Evolutionary conservation across 768 basidiomycete genomes (phyloP).

Genomic region (Russula sp.): DNA sequence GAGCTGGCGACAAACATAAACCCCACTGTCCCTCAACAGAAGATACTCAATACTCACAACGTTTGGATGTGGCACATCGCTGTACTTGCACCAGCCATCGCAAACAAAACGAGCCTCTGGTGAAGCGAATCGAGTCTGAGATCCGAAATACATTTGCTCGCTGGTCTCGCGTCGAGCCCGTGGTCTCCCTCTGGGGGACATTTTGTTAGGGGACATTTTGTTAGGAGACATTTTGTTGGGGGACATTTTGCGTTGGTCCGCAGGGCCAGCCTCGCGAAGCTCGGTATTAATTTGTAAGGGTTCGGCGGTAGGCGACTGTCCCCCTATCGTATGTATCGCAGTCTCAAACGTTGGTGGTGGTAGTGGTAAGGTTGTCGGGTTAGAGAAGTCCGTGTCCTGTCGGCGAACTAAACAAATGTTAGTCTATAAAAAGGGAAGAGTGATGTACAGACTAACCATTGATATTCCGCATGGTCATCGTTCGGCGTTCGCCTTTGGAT

Average conservation of each 20-base stretch:
- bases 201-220: no score
- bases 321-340: not conserved
- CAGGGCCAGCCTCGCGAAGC: no score
- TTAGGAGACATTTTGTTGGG: no score
- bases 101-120: constrained; percentile 27
- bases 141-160: constrained; percentile 4
- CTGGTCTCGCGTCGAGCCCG: not conserved
- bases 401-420: constrained; percentile 17
- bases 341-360: not conserved
- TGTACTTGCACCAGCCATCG: constrained; percentile 29
- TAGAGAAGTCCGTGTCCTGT: constrained; percentile 6
- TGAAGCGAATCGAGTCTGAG: constrained; percentile 26
- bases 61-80: constrained; percentile 10
- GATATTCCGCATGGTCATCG: constrained; percentile 26
- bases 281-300: not conserved
- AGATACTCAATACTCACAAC: constrained; percentile 12
- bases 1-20: constrained; percentile 13
- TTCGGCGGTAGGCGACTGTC: not conserved
- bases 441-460: constrained; percentile 19
- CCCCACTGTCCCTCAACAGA: not conserved
- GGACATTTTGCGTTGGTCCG: no score
- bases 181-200: not conserved
- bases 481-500: constrained; percentile 31
- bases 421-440: not conserved
- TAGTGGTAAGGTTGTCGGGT: not conserved